Evolutionary conservation across 1,139 yeast genomes (phyloP), one percentile per base, ranked within the genome.

Genomic region (Arxiozyma bovina): DNA sequence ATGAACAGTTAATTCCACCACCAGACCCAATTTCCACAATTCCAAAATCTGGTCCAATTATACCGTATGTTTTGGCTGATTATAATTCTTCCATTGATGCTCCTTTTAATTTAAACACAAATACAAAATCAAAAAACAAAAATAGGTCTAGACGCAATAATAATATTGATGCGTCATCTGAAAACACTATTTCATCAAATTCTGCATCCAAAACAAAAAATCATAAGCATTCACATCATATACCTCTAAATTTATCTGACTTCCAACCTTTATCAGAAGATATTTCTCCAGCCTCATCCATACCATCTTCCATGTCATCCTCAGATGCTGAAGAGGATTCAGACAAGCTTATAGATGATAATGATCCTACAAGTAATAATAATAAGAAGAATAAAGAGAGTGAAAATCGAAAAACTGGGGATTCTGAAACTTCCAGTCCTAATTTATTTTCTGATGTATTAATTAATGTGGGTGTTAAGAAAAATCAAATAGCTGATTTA

Each of bases 401-500:
- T 18, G 30, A 41, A 15, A 48, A 41, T 23, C 23, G 20, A 38
- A n/a, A 25, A 46, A 30, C 41, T 40, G 23, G 21, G 18, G 41
- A 48, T n/a, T 17, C 21, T 20, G 40, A 50, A 27, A 54, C 22
- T 23, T 48, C 56, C 22, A 56, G 55, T 27, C 54, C 44, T 45
- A 44, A 68, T 70, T 44, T 66, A 2, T 25, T 46, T 5, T 30
- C n/a, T 79, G 78, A 20, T 44, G 45, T 41, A 42, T 42, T 53
- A 40, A 55, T 54, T 23, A 50, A 55, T 45, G 72, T 60, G 11
- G 68, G 68, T 20, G 82, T 85, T 21, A 79, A 78, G 58, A 78
- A 85, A 48, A 77, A 79, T 53, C 91, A 88, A 65, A 86, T 88
- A 52, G 98, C 98, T 0, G 96, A 90, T 66, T 77, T 93, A 58